phyloP scores from a whole-genome alignment of 345 rosid species.

The Melastoma malabathricum region DNA sequence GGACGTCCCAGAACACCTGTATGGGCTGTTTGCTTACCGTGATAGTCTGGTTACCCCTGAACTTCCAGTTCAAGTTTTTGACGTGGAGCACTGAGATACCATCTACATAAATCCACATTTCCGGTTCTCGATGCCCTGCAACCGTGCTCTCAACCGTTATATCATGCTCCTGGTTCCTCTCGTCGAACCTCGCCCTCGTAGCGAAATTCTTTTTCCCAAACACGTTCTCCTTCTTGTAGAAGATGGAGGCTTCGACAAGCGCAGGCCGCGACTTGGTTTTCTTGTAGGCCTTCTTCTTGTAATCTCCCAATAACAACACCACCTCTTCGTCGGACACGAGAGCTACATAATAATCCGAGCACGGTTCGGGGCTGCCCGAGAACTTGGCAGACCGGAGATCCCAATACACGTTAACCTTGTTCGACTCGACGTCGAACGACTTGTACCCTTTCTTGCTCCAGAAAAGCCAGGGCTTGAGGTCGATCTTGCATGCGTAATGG shows the following conservation, averaged over 20 bases:
- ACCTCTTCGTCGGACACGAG: slow-evolving; percentile 81
- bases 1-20: slow-evolving; percentile 83
- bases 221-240: slow-evolving; percentile 68
- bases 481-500: slow-evolving; percentile 47
- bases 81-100: slow-evolving; percentile 65
- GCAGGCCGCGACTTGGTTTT: slow-evolving; percentile 74
- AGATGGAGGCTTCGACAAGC: slow-evolving; percentile 39
- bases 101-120: slow-evolving; percentile 93
- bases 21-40: slow-evolving; percentile 56
- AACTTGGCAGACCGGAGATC: slow-evolving; percentile 76
- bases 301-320: slow-evolving; percentile 65
- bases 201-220: slow-evolving; percentile 70
- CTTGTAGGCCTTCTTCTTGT: slow-evolving; percentile 75
- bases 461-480: slow-evolving; percentile 81
- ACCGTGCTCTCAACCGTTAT: slow-evolving; percentile 71
- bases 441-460: slow-evolving; percentile 84
- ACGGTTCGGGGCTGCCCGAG: slow-evolving; percentile 61
- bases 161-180: slow-evolving; percentile 55
- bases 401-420: slow-evolving; percentile 61
- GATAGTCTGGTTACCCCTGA: slow-evolving; percentile 89
- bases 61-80: slow-evolving; percentile 84
- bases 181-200: slow-evolving; percentile 60
- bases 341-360: slow-evolving; percentile 64
- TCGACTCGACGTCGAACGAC: slow-evolving; percentile 51
- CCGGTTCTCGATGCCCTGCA: slow-evolving; percentile 48